Evolutionary conservation across 2,329 filamentous ascomycete species (phyloP).

Genomic region (Colletotrichum tamarilloi): DNA sequence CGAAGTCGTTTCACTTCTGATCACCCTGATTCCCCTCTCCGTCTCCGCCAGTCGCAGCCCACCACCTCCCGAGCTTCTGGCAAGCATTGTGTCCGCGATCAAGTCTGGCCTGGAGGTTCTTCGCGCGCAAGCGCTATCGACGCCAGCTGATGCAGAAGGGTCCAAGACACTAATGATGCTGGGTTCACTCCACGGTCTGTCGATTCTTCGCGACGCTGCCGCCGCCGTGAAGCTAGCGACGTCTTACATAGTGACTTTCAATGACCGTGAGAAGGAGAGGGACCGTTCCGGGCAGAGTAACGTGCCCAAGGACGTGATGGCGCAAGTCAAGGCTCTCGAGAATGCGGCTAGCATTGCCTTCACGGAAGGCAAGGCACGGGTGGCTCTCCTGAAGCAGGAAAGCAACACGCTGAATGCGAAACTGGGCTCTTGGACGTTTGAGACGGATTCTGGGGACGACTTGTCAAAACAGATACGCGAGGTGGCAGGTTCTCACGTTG

Average conservation of each 20-base stretch:
- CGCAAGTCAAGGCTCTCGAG: slow-evolving; percentile 48
- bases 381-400: slow-evolving; percentile 45
- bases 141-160: slow-evolving; percentile 9
- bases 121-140: slow-evolving; percentile 28
- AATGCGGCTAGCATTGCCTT: slow-evolving; percentile 43
- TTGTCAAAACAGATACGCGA: slow-evolving; percentile 26
- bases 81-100: slow-evolving; percentile 34
- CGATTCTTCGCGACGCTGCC: slow-evolving; percentile 52
- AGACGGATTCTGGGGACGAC: slow-evolving; percentile 17
- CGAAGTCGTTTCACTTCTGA: slow-evolving; percentile 54
- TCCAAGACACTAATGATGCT: slow-evolving; percentile 40
- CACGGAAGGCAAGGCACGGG: slow-evolving; percentile 46
- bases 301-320: slow-evolving; percentile 50
- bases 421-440: slow-evolving; percentile 43
- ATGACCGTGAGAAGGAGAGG: slow-evolving; percentile 52
- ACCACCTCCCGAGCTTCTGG: slow-evolving; percentile 10
- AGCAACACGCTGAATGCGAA: slow-evolving; percentile 41
- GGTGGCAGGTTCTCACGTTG: slow-evolving; percentile 11
- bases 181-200: slow-evolving; percentile 49
- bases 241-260: slow-evolving; percentile 49
- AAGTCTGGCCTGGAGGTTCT: slow-evolving; percentile 43
- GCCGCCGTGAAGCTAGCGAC: slow-evolving; percentile 45
- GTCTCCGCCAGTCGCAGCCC: slow-evolving; percentile 8
- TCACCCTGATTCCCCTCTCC: slow-evolving; percentile 45
- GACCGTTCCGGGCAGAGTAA: slow-evolving; percentile 52